Evolutionary conservation across 2,329 filamentous ascomycete genomes (phyloP).

Genomic region (Pseudocercospora fuligena): DNA sequence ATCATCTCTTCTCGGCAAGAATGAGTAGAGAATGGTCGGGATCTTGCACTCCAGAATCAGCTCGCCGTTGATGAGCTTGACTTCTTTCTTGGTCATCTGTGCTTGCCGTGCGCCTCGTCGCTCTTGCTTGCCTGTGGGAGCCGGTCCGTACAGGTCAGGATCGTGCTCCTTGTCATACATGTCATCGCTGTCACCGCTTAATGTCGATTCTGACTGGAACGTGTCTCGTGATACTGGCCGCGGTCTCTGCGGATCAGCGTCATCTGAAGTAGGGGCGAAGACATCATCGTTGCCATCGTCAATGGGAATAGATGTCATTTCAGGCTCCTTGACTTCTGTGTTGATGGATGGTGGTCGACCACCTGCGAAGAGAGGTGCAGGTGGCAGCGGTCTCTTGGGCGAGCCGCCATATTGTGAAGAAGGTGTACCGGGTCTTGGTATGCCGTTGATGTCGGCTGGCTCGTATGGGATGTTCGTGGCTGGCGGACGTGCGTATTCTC

Average conservation of each 20-base stretch:
- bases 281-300: slow-evolving; percentile 58
- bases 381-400: slow-evolving; percentile 82
- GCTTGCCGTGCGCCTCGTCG: slow-evolving; percentile 84
- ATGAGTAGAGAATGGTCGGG: slow-evolving; percentile 96
- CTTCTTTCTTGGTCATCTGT: slow-evolving; percentile 91
- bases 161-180: slow-evolving; percentile 64
- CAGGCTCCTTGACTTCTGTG: slow-evolving; percentile 49
- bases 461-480: slow-evolving; percentile 77
- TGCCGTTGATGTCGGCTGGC: slow-evolving; percentile 85
- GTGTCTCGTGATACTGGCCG: slow-evolving; percentile 67
- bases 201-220: slow-evolving; percentile 65
- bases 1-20: slow-evolving; percentile 88
- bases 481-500: slow-evolving; percentile 73
- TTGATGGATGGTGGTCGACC: slow-evolving; percentile 51
- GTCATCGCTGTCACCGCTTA: slow-evolving; percentile 62
- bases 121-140: slow-evolving; percentile 83
- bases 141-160: slow-evolving; percentile 72
- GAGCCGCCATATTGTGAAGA: slow-evolving; percentile 88
- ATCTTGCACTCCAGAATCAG: slow-evolving; percentile 99
- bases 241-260: slow-evolving; percentile 58
- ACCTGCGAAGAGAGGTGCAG: slow-evolving; percentile 79
- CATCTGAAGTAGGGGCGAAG: slow-evolving; percentile 68
- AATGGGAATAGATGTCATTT: slow-evolving; percentile 74
- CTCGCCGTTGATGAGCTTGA: slow-evolving; percentile 95
- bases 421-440: slow-evolving; percentile 85